Base-by-base conservation (phyloP, 306 rosid genomes). In the Lathyrus aphaca region DNA sequence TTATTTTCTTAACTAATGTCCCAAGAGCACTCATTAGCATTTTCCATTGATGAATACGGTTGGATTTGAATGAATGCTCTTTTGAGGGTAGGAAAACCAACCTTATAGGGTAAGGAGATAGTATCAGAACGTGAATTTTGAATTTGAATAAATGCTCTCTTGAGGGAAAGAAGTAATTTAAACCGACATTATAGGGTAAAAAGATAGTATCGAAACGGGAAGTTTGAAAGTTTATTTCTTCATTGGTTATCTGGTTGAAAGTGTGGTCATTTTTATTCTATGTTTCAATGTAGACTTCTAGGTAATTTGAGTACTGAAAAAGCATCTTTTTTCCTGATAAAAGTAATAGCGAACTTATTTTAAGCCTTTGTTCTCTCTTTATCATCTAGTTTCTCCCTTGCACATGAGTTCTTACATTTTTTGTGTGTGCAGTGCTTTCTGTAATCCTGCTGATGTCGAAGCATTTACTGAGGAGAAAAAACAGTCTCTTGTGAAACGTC, bases 401-500 rank as follows among this genome's bases (percentile, higher is more conserved):
- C 43, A 4, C 40, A 38, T 25, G 17, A 35, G 15, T 46, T 79
- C 56, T 64, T 37, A 46, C 62, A 25, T 78, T 37, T 66, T 35
- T 68, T 58, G 49, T 81, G 79, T 57, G 49, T 82, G 80, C 83
- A 93, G 98, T 79, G 98, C 97, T 46, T 90, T 88, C 80, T 93
- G 98, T 83, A 90, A 84, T 78, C 98, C 96, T 72, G 88, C 94
- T 79, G 98, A 93, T 83, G 94, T 93, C 5, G 98, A 93, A 79
- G 87, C 96, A 78, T 93, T 93, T 82, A 90, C 97, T 0, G 98
- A 93, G 74, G 98, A 90, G 86, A 93, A 86, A 84, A 93, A 93
- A 75, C 97, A 86, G 55, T 88, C 91, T 56, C 97, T 91, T 19
- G 83, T 76, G 55, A 93, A 88, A 77, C 98, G 97, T 68, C 96